phyloP scores from a whole-genome alignment of 371 early-diverging fungal genomes.

The Chytridium lagenaria region DNA sequence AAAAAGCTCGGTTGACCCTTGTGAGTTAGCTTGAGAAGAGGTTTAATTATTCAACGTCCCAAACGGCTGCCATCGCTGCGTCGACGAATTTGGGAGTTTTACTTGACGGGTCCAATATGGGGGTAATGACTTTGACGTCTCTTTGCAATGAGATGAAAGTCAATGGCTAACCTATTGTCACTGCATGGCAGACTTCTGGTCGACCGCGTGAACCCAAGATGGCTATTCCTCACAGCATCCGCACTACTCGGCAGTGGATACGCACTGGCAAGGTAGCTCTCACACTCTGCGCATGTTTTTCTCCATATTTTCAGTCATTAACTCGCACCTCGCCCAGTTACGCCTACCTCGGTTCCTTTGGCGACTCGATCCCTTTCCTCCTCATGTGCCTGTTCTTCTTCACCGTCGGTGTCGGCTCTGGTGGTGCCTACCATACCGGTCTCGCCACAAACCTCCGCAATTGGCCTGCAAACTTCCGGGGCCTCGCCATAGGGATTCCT shows the following conservation, averaged over 20 bases:
- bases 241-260: constrained; percentile 10
- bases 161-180: too few relatives aligned
- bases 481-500: constrained; percentile 31
- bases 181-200: not conserved
- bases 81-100: constrained; percentile 17
- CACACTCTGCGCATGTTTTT: not conserved
- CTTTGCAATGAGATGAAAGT: not conserved
- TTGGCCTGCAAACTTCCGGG: constrained; percentile 22
- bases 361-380: not conserved
- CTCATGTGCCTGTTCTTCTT: not conserved
- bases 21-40: constrained; percentile 27
- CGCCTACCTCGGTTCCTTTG: not conserved
- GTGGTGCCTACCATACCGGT: constrained; percentile 9
- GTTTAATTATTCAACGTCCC: constrained; percentile 15
- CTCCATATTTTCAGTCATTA: not conserved
- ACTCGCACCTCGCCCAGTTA: not conserved
- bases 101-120: constrained; percentile 26
- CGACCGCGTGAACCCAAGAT: not conserved
- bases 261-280: not conserved
- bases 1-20: too few relatives aligned
- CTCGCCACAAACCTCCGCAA: constrained; percentile 31
- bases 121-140: not conserved
- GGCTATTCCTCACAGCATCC: constrained; percentile 14
- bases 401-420: not conserved
- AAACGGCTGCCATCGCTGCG: constrained; percentile 28